Evolutionary conservation across 352 stramenopile species (phyloP).

Genomic region (Thalassiosira livingstoniorum): DNA sequence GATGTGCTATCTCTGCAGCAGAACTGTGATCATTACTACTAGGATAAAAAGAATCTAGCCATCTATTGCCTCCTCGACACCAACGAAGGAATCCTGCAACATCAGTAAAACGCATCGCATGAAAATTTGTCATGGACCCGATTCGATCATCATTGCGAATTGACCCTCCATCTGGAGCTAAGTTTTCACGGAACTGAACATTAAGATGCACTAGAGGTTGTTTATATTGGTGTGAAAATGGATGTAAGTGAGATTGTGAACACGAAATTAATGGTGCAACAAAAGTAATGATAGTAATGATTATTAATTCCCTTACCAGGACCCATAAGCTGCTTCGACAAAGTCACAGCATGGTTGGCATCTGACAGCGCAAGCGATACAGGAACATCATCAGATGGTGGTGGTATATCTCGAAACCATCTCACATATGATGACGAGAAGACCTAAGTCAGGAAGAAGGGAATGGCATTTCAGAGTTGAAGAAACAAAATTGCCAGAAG

Average conservation of each 20-base stretch:
- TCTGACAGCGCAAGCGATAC: conserved; percentile 80
- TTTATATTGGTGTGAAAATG: too few relatives aligned
- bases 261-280: too few relatives aligned
- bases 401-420: conserved; percentile 83
- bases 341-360: conserved; percentile 73
- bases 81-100: conserved; percentile 72
- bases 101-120: conserved; percentile 77
- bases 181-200: conserved; percentile 85
- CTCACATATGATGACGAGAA: conserved; percentile 79
- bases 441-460: conserved; percentile 13
- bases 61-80: conserved; percentile 65
- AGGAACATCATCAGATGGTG: conserved; percentile 78
- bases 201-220: conserved; percentile 81
- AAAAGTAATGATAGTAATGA: too few relatives aligned
- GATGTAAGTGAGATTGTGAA: not conserved
- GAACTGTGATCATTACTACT: conserved; percentile 22
- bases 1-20: conserved; percentile 45
- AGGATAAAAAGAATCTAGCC: conserved; percentile 54
- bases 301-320: conserved; percentile 21
- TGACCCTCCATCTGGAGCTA: conserved; percentile 76
- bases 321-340: conserved; percentile 65
- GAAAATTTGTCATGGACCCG: conserved; percentile 69
- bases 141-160: conserved; percentile 77
- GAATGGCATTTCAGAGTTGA: too few relatives aligned
- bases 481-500: not conserved